These are phyloP conservation scores for Calycina herbarum DNA, from an alignment of 2,329 filamentous ascomycete genomes.

Conservation along the genomic window DNA sequence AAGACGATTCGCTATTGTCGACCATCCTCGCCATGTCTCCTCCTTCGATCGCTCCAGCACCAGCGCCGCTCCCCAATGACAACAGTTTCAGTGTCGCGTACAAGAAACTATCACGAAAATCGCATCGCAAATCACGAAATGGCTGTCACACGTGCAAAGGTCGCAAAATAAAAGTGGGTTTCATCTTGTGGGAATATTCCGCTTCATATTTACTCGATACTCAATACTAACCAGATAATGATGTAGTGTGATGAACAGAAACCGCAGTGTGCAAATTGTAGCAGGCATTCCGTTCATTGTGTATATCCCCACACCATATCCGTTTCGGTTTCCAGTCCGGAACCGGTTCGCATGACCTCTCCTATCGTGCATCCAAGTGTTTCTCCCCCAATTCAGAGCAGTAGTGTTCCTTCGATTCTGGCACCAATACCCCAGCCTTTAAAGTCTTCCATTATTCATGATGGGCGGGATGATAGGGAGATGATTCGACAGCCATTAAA, in stretches of 20 bases:
- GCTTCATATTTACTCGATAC: neutral
- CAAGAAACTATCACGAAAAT: conserved; percentile 15
- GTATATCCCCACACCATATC: conserved; percentile 5
- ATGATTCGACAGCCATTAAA: conserved; percentile 11
- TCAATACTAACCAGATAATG: neutral
- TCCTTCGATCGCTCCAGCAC: neutral
- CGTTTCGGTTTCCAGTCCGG: conserved; percentile 7
- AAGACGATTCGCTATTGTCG: neutral
- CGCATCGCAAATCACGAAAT: conserved; percentile 19
- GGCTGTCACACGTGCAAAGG: conserved; percentile 17
- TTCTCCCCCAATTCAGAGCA: neutral
- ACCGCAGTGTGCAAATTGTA: conserved; percentile 40
- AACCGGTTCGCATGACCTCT: neutral
- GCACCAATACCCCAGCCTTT: neutral
- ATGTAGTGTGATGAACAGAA: conserved; percentile 41
- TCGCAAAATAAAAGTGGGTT: conserved; percentile 16
- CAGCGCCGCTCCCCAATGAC: neutral
- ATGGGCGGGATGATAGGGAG: neutral
- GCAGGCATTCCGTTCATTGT: conserved; percentile 12
- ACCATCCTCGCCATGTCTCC: conserved; percentile 4
- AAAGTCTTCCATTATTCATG: neutral
- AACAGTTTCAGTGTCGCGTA: neutral
- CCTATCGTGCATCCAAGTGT: neutral
- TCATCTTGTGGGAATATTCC: neutral
- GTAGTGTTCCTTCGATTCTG: neutral